A percentile compares a stretch with the other conserved stretches of the same genome.
These are phyloP conservation scores for Fusarium ambrosium DNA, from an alignment of 2,329 filamentous ascomycete species.

Conservation along the genomic window DNA sequence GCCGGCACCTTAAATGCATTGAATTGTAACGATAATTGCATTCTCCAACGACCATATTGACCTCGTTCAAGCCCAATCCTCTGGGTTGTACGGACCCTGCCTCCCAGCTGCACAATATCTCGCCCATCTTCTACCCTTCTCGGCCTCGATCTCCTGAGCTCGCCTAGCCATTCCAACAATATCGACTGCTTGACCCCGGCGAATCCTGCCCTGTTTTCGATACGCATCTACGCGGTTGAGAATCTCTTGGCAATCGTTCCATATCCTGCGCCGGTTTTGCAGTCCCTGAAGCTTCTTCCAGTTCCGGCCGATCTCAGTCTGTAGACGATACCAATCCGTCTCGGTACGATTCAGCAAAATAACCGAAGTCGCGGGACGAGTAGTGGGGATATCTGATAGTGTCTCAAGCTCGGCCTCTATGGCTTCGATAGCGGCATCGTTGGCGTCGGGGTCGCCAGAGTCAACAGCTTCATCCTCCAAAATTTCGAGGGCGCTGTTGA, in stretches of 20 bases:
- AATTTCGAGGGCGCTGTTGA: not conserved
- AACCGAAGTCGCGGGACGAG: not conserved
- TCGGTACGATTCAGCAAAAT: not conserved
- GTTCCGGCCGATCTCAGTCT: not conserved
- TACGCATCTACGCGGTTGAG: constrained; percentile 14
- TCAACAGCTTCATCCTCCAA: not conserved
- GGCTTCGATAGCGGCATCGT: not conserved
- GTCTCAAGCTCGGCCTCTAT: not conserved
- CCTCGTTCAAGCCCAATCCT: not conserved
- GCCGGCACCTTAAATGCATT: not conserved
- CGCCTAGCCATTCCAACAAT: not conserved
- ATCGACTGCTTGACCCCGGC: not conserved
- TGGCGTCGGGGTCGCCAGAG: not conserved
- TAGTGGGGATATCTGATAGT: not conserved
- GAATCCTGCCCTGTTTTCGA: constrained; percentile 6
- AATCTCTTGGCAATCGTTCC: constrained; percentile 20
- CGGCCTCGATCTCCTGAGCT: not conserved
- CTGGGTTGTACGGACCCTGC: not conserved
- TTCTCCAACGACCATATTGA: not conserved
- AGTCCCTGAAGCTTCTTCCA: not conserved
- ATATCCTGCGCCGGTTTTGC: constrained; percentile 21
- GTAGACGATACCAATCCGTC: constrained; percentile 9
- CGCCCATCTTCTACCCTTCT: constrained; percentile 1
- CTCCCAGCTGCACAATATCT: not conserved
- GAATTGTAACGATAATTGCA: not conserved